These are phyloP conservation scores for Amanita rubescens DNA, from an alignment of 768 basidiomycete species.

Conservation along the genomic window DNA sequence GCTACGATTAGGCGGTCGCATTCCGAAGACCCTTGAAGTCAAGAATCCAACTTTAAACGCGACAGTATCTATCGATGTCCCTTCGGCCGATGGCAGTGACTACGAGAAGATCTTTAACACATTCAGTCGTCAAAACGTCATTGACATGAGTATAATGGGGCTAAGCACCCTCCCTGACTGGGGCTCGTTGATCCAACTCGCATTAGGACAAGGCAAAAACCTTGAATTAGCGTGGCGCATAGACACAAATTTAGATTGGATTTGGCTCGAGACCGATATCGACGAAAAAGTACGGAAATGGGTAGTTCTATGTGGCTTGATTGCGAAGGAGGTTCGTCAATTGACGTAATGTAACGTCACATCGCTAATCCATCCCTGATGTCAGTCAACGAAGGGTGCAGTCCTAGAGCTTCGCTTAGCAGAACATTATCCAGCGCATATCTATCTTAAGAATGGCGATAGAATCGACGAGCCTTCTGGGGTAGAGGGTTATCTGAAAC, in stretches of 20 bases:
- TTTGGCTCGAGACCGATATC: conserved; percentile 65
- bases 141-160: conserved; percentile 52
- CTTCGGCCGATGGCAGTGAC: conserved; percentile 34
- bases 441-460: conserved; percentile 39
- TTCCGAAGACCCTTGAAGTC: conserved; percentile 67
- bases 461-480: conserved; percentile 66
- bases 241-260: conserved; percentile 77
- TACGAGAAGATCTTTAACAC: conserved; percentile 34
- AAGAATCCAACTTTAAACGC: conserved; percentile 60
- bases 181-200: conserved; percentile 48
- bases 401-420: conserved; percentile 70
- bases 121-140: conserved; percentile 55
- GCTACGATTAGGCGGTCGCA: conserved; percentile 61
- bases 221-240: conserved; percentile 77
- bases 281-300: conserved; percentile 56
- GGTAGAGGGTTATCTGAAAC: conserved; percentile 82
- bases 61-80: conserved; percentile 64
- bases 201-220: conserved; percentile 44
- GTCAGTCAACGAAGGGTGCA: conserved; percentile 32
- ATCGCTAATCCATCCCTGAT: conserved; percentile 2
- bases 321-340: conserved; percentile 55
- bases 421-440: conserved; percentile 51
- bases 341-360: background rate
- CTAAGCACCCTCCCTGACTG: conserved; percentile 53
- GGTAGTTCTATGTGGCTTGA: conserved; percentile 70